These are phyloP conservation scores for Candida insectorum DNA, from an alignment of 805 yeast genomes.

Conservation along the genomic window DNA sequence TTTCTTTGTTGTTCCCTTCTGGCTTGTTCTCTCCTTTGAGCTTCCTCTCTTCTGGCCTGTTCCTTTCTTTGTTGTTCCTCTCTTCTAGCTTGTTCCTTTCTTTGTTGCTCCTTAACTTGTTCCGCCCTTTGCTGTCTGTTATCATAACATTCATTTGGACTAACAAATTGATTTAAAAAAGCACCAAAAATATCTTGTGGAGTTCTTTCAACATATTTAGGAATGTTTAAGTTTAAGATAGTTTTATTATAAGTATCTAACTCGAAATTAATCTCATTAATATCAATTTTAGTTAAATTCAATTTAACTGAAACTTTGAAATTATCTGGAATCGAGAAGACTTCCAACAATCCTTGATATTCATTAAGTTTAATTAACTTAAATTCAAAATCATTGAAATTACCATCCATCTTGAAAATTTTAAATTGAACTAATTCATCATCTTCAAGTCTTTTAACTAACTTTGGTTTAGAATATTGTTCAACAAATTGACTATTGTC, in stretches of 20 bases:
- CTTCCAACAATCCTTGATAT: slow-evolving; percentile 29
- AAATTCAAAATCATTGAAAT: slow-evolving; percentile 33
- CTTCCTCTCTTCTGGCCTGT: slow-evolving; percentile 2
- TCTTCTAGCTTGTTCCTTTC: slow-evolving; percentile 2
- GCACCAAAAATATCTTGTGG: slow-evolving; percentile 10
- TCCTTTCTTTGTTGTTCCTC: slow-evolving; percentile 1
- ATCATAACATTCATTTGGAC: background rate
- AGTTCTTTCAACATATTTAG: slow-evolving; percentile 24
- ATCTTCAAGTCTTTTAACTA: slow-evolving; percentile 33
- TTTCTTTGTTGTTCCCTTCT: slow-evolving; percentile 9
- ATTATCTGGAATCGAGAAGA: slow-evolving; percentile 24
- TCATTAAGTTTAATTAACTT: slow-evolving; percentile 24
- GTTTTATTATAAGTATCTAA: slow-evolving; percentile 23
- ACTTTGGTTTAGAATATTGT: slow-evolving; percentile 19
- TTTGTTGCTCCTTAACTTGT: slow-evolving; percentile 1
- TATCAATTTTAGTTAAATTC: slow-evolving; percentile 24
- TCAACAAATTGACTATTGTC: slow-evolving; percentile 6
- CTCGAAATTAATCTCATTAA: slow-evolving; percentile 32
- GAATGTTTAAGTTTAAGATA: slow-evolving; percentile 33
- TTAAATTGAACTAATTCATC: slow-evolving; percentile 34
- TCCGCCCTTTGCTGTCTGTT: background rate
- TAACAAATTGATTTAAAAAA: slow-evolving; percentile 5
- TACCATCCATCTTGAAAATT: slow-evolving; percentile 30
- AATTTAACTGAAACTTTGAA: slow-evolving; percentile 32
- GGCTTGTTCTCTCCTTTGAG: slow-evolving; percentile 4